phyloP scores from a whole-genome alignment of 2,329 filamentous ascomycete genomes.

The Microdochium nivale region DNA sequence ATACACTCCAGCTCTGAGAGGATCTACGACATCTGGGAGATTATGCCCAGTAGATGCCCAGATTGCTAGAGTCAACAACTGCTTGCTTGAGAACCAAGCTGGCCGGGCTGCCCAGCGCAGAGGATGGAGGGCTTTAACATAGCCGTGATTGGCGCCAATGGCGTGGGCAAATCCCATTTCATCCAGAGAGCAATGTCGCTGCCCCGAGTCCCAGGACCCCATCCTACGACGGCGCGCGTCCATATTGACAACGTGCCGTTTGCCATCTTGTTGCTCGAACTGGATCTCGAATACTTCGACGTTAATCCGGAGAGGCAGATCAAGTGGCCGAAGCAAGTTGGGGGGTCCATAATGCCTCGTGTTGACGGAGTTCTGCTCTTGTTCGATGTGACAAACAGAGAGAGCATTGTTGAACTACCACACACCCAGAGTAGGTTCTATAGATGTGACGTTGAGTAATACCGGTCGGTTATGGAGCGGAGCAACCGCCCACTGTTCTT shows the following conservation, averaged over 20 bases:
- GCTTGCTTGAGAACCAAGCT: background rate
- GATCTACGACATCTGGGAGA: background rate
- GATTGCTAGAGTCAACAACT: background rate
- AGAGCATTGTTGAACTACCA: conserved; percentile 66
- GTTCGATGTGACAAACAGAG: conserved; percentile 77
- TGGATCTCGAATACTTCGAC: conserved; percentile 58
- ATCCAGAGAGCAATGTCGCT: conserved; percentile 55
- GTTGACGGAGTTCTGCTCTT: conserved; percentile 79
- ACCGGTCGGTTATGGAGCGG: background rate
- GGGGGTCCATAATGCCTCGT: conserved; percentile 62
- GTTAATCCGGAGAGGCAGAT: conserved; percentile 49
- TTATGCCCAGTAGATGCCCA: background rate
- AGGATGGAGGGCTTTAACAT: conserved; percentile 56
- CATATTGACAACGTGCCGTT: conserved; percentile 49
- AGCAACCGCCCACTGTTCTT: background rate
- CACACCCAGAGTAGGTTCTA: conserved; percentile 65
- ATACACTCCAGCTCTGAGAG: background rate
- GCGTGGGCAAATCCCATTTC: conserved; percentile 61
- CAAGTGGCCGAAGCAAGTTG: conserved; percentile 59
- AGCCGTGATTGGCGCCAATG: conserved; percentile 56
- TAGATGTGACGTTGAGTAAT: conserved; percentile 1
- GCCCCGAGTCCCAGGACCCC: conserved; percentile 40
- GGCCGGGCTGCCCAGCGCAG: conserved; percentile 5
- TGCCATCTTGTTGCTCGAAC: conserved; percentile 53
- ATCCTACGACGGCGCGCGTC: conserved; percentile 47